These are phyloP conservation scores for Penicillium pancosmium DNA, from an alignment of 495 filamentous ascomycete species.

Conservation along the genomic window DNA sequence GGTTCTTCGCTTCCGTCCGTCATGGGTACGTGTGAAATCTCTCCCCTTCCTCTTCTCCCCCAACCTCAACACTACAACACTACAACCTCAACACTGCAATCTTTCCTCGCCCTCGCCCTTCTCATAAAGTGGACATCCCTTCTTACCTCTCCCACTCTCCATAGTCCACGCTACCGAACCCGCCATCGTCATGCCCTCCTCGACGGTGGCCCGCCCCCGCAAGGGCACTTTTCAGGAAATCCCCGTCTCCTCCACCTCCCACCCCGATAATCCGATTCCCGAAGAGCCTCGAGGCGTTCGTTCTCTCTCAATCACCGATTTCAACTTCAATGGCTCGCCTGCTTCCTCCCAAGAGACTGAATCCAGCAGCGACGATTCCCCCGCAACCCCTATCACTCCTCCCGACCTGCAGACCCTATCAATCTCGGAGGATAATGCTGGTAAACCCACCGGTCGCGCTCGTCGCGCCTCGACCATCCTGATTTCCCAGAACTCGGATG, in stretches of 20 bases:
- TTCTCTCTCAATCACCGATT: slow-evolving; percentile 42
- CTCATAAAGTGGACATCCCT: not conserved
- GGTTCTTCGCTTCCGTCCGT: slow-evolving; percentile 7
- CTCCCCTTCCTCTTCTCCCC: not conserved
- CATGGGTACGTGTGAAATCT: slow-evolving; percentile 21
- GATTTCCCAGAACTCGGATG: slow-evolving; percentile 72
- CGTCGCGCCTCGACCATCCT: slow-evolving; percentile 80
- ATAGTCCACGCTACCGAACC: slow-evolving; percentile 41
- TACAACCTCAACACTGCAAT: not conserved
- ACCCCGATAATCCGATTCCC: slow-evolving; percentile 60
- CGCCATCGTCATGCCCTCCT: slow-evolving; percentile 34
- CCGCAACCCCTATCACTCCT: slow-evolving; percentile 55
- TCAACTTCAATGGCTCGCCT: slow-evolving; percentile 44
- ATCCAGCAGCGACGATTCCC: slow-evolving; percentile 42
- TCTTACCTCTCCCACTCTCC: not conserved
- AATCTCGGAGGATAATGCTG: slow-evolving; percentile 44
- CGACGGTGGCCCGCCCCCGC: slow-evolving; percentile 26
- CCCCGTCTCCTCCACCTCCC: slow-evolving; percentile 52
- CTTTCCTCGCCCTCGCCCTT: not conserved
- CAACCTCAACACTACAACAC: not conserved
- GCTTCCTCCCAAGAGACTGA: slow-evolving; percentile 47
- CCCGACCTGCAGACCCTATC: slow-evolving; percentile 47
- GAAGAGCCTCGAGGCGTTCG: slow-evolving; percentile 52
- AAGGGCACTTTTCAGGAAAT: slow-evolving; percentile 38
- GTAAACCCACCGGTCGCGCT: slow-evolving; percentile 40